Evolutionary conservation across 495 filamentous ascomycete genomes (phyloP), one percentile per base, ranked within the genome.

Genomic region (Talaromyces nanjingensis): DNA sequence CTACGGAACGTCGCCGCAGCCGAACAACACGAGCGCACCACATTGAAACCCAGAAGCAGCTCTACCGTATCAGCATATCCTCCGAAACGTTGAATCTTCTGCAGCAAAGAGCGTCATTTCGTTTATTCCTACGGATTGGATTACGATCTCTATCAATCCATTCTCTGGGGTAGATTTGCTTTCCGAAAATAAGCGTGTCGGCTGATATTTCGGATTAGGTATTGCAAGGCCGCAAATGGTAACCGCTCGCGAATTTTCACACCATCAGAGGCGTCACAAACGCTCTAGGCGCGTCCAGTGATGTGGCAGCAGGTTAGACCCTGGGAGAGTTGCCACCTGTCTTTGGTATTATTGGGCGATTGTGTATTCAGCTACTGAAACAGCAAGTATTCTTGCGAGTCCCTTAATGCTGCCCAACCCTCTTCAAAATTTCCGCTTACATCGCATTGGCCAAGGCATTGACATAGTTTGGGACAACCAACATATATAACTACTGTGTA

Each of bases 281-380:
- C 60, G 16, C 42, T 49, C 47, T 53, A 52, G 22, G 29, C 27
- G 25, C 27, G 27, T 33, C 47, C 42, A 33, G 27, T 33, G 9
- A 18, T 29, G 60, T 31, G 45, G 24, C 53, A 62, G 47, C 47
- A 49, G 16, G n/a, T 62, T 62, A 24, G 7, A 27, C 16, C 6
- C 24, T 24, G 9, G 42, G 7, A 18, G 42, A 16, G 29, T 33
- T 62, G 47, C 60, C 60, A 62, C 47, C 45, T 62, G 45, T 62
- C 45, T 27, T 53, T 18, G 25, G 60, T 34, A 34, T 34, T 42
- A 62, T 62, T 62, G 60, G 60, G 11, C 45, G 47, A 62, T 53
- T 18, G 12, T 33, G 47, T 14, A 37, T 33, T 18, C 5, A 33
- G 56, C 27, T 25, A 59, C 34, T 22, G 31, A 37, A 25, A 12